Evolutionary conservation across 805 yeast species (phyloP).

Genomic region (Cyberlindnera galapagoensis): DNA sequence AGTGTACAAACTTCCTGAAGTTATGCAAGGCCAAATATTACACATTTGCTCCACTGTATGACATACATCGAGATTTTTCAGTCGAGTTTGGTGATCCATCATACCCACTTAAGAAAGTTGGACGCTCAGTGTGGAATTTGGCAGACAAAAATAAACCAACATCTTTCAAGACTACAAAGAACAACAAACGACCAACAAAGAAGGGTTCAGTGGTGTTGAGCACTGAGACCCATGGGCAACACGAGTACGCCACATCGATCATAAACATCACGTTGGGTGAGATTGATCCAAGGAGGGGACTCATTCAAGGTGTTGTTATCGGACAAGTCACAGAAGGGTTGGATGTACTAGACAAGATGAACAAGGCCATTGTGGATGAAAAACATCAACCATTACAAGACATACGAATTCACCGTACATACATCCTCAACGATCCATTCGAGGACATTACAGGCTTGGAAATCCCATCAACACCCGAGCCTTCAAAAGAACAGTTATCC

Average conservation of each 20-base stretch:
- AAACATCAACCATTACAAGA: constrained; percentile 38
- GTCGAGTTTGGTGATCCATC: constrained; percentile 44
- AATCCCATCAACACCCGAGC: constrained; percentile 28
- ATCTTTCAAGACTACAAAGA: constrained; percentile 17
- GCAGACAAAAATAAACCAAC: constrained; percentile 13
- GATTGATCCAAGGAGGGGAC: constrained; percentile 14
- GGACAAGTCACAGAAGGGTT: constrained; percentile 50
- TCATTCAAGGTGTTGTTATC: constrained; percentile 29
- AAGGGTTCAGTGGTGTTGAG: constrained; percentile 32
- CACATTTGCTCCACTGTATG: constrained; percentile 44
- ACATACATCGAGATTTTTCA: constrained; percentile 32
- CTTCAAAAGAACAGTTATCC: constrained; percentile 29
- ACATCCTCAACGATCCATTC: constrained; percentile 50
- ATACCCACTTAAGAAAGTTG: constrained; percentile 32
- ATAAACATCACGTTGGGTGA: constrained; percentile 32
- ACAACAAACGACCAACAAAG: constrained; percentile 20
- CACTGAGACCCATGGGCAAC: constrained; percentile 5
- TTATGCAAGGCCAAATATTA: constrained; percentile 47
- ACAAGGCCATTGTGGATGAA: constrained; percentile 32
- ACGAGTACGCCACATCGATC: constrained; percentile 27
- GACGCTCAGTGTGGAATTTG: constrained; percentile 28
- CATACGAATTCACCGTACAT: constrained; percentile 44
- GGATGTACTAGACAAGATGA: constrained; percentile 38
- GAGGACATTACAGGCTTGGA: constrained; percentile 26
- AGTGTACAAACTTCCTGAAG: constrained; percentile 43